phyloP scores from a whole-genome alignment of 192 early-diverging fungal genomes.

The Backusella liffmaniae region DNA sequence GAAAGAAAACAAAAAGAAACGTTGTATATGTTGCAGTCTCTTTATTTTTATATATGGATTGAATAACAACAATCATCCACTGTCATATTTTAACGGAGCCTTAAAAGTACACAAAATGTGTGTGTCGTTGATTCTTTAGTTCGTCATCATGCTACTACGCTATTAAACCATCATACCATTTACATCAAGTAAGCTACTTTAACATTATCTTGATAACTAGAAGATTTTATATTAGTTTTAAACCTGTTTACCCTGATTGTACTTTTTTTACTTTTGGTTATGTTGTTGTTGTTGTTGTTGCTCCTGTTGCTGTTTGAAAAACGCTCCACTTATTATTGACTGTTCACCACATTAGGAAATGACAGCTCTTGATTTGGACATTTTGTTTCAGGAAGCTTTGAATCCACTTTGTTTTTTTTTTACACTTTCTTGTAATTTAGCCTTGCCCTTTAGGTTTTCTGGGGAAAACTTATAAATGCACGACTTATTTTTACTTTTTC shows the following conservation, averaged over 20 bases:
- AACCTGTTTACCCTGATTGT: no score
- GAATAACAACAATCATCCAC: background rate
- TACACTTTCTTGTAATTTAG: background rate
- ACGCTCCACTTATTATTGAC: background rate
- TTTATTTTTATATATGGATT: background rate
- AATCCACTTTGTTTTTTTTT: background rate
- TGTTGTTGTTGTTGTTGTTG: background rate
- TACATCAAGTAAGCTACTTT: background rate
- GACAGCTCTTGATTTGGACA: background rate
- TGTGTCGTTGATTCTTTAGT: background rate
- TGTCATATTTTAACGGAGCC: conserved; percentile 3
- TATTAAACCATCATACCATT: background rate
- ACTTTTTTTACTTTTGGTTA: background rate
- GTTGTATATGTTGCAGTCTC: background rate
- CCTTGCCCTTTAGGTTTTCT: background rate
- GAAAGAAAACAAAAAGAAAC: background rate
- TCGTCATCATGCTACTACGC: background rate
- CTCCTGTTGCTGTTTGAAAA: background rate
- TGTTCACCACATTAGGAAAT: background rate
- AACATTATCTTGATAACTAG: background rate
- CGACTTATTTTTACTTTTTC: background rate
- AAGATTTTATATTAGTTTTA: background rate
- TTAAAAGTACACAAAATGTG: background rate
- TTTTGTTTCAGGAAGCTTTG: background rate
- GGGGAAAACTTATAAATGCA: background rate